phyloP scores from a whole-genome alignment of 768 basidiomycete species.

The Mycena venus region DNA sequence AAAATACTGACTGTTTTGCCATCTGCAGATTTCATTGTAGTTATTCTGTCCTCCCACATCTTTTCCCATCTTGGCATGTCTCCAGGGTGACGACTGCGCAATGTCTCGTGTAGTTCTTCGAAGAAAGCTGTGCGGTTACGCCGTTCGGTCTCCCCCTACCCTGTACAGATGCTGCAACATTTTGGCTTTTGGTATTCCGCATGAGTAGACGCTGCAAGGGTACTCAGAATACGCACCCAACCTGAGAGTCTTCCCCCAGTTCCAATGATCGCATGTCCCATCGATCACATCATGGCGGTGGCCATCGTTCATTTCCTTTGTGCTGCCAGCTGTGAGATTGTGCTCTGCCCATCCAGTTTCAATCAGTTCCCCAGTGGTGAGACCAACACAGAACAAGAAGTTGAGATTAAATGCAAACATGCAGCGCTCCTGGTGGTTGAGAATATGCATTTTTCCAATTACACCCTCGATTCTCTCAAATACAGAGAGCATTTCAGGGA shows the following conservation, averaged over 20 bases:
- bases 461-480: no score
- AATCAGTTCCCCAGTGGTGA: constrained; percentile 45
- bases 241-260: constrained; percentile 23
- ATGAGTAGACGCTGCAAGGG: neutral
- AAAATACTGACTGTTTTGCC: no score
- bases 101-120: no score
- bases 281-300: constrained; percentile 31
- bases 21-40: no score
- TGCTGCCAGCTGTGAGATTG: constrained; percentile 31
- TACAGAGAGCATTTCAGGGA: no score
- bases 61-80: no score
- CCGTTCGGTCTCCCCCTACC: neutral
- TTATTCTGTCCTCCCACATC: no score
- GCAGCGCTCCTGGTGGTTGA: no score
- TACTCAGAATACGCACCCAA: neutral
- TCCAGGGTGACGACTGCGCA: no score
- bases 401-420: no score
- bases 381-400: no score
- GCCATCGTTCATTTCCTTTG: constrained; percentile 33
- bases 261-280: constrained; percentile 21
- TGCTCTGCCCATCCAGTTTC: constrained; percentile 37
- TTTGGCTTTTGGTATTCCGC: neutral
- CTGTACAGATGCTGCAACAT: neutral
- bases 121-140: neutral
- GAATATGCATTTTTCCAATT: no score